Percentiles rank a stretch among this genome's conserved stretches.
Evolutionary conservation across 2,329 filamentous ascomycete species (phyloP).

Genomic region (Cryphonectria radicalis): DNA sequence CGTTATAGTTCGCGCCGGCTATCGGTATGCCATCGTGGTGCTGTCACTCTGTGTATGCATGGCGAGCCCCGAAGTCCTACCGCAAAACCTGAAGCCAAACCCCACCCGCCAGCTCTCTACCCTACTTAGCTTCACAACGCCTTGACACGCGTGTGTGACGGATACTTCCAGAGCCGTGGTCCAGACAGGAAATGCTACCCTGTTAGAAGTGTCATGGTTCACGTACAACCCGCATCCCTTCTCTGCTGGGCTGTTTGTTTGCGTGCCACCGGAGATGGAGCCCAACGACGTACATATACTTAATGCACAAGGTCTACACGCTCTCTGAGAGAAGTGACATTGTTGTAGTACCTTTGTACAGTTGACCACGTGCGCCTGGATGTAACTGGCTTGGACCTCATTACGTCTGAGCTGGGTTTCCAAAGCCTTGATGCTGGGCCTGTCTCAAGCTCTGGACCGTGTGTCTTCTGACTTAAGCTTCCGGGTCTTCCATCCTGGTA

Average conservation of each 20-base stretch:
- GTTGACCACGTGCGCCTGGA: not conserved
- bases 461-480: not conserved
- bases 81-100: not conserved
- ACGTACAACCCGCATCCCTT: not conserved
- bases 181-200: not conserved
- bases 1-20: slow-evolving; percentile 1
- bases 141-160: not conserved
- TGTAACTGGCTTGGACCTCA: not conserved
- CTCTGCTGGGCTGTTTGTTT: not conserved
- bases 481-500: not conserved
- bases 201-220: not conserved
- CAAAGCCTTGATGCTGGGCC: not conserved
- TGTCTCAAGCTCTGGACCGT: not conserved
- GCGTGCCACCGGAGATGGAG: not conserved
- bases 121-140: not conserved
- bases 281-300: not conserved
- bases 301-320: not conserved
- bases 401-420: not conserved
- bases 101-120: not conserved
- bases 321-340: not conserved
- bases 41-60: not conserved
- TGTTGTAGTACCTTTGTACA: not conserved
- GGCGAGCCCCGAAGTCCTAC: not conserved
- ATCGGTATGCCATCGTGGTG: not conserved
- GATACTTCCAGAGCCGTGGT: not conserved